These are phyloP conservation scores for Chlamydomonas schloesseri DNA, from an alignment of 139 green algal genomes.

Conservation along the genomic window DNA sequence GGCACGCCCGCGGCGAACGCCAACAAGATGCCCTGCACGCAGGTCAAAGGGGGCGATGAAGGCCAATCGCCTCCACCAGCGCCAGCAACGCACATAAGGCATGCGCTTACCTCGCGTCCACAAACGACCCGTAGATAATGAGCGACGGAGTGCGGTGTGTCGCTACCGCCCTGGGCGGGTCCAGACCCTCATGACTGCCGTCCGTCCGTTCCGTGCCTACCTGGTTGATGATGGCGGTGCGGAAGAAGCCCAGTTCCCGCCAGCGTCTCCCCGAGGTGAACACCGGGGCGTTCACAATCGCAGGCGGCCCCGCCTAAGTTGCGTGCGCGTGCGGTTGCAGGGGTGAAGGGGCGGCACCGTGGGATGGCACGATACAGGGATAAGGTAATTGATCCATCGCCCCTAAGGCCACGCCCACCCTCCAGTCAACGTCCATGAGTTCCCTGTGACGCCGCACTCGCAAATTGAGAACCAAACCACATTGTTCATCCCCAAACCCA, in stretches of 20 bases:
- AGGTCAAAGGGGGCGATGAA: not conserved
- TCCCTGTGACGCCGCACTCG: not conserved
- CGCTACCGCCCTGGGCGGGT: not conserved
- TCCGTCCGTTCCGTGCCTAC: not conserved
- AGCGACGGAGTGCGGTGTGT: too few species aligned
- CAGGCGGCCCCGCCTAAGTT: constrained; percentile 33
- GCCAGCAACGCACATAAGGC: not conserved
- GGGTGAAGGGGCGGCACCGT: too few species aligned
- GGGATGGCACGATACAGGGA: too few species aligned
- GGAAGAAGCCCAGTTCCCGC: constrained; percentile 61
- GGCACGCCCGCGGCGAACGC: not conserved
- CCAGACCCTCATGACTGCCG: too few species aligned
- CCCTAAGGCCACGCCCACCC: too few species aligned
- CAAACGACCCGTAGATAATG: not conserved
- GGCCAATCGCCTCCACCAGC: too few species aligned
- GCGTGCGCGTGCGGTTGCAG: not conserved
- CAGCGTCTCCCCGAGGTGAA: constrained; percentile 66
- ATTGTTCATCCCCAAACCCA: too few species aligned
- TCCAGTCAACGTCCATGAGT: not conserved
- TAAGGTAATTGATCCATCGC: too few species aligned
- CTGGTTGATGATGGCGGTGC: constrained; percentile 49
- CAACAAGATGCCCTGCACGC: constrained; percentile 23
- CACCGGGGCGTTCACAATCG: constrained; percentile 55
- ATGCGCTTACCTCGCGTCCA: too few species aligned
- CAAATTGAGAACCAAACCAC: too few species aligned